Evolutionary conservation across 2,329 filamentous ascomycete species (phyloP).

Genomic region (Aspergillus sclerotialis): DNA sequence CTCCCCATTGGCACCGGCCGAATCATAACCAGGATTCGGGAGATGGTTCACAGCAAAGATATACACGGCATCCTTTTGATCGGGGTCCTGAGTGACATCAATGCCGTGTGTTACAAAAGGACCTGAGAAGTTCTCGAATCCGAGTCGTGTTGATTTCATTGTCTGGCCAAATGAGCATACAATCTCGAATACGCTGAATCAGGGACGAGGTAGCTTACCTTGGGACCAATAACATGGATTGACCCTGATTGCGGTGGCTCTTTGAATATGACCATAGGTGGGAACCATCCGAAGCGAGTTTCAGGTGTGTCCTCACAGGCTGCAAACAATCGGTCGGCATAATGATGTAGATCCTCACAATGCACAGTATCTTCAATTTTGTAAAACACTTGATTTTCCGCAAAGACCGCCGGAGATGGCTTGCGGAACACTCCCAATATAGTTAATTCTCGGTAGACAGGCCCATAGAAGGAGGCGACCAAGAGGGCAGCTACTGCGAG

Average conservation of each 20-base stretch:
- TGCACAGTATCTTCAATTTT: conserved; percentile 47
- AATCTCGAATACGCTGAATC: too few relatives aligned
- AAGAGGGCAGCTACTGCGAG: conserved; percentile 15
- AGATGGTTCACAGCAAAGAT: conserved; percentile 57
- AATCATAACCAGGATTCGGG: conserved; percentile 40
- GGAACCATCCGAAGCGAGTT: conserved; percentile 48
- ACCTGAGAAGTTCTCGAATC: conserved; percentile 45
- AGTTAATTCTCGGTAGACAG: conserved; percentile 12
- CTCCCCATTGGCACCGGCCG: conserved; percentile 5
- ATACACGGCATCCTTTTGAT: conserved; percentile 42
- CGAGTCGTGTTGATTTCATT: conserved; percentile 39
- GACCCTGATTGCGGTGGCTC: conserved; percentile 26
- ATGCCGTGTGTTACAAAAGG: conserved; percentile 56
- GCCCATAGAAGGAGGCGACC: conserved; percentile 12
- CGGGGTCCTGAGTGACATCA: conserved; percentile 49
- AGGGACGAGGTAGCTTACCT: too few relatives aligned
- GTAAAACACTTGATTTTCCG: conserved; percentile 29
- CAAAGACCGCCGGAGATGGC: conserved; percentile 10
- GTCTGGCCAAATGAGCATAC: conserved; percentile 32
- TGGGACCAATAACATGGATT: conserved; percentile 47
- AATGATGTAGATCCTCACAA: conserved; percentile 56
- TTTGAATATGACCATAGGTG: conserved; percentile 37
- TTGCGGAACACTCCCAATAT: conserved; percentile 18
- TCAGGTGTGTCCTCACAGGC: conserved; percentile 46
- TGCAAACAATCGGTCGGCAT: conserved; percentile 49